Conservation (phyloP, 306 rosid species). For the Phaseolus lunatus region DNA sequence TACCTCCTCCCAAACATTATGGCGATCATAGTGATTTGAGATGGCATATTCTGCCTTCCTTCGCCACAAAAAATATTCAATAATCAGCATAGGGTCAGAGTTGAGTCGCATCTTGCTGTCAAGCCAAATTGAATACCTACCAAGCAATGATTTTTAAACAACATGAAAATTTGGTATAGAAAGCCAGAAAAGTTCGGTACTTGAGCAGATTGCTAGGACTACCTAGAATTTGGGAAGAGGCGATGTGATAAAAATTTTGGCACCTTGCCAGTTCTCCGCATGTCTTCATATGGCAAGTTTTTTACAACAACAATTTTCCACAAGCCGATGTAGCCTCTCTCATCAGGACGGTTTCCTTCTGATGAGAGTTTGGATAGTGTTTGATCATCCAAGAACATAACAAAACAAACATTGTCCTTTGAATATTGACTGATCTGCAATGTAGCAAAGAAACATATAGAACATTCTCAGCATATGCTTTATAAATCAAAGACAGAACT, state of each 20-base stretch:
- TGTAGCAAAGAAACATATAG: conserved; percentile 46
- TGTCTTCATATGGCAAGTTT: conserved; percentile 81
- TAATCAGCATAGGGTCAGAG: conserved; percentile 81
- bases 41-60: conserved; percentile 88
- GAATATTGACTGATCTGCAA: conserved; percentile 89
- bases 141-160: conserved; percentile 44
- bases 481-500: conserved; percentile 26
- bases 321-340: conserved; percentile 71
- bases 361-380: conserved; percentile 68
- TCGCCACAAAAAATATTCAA: conserved; percentile 88
- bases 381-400: conserved; percentile 87
- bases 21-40: conserved; percentile 94
- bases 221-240: conserved; percentile 90
- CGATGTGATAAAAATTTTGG: conserved; percentile 94
- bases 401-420: conserved; percentile 83
- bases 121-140: conserved; percentile 95
- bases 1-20: conserved; percentile 96
- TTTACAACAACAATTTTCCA: conserved; percentile 81
- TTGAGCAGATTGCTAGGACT: conserved; percentile 44
- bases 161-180: conserved; percentile 33
- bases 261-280: conserved; percentile 98
- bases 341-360: conserved; percentile 82
- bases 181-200: conserved; percentile 39
- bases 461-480: conserved; percentile 20
- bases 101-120: conserved; percentile 97